Conservation (phyloP, 2,329 filamentous ascomycete species). For the Aspergillus quadricinctus region DNA sequence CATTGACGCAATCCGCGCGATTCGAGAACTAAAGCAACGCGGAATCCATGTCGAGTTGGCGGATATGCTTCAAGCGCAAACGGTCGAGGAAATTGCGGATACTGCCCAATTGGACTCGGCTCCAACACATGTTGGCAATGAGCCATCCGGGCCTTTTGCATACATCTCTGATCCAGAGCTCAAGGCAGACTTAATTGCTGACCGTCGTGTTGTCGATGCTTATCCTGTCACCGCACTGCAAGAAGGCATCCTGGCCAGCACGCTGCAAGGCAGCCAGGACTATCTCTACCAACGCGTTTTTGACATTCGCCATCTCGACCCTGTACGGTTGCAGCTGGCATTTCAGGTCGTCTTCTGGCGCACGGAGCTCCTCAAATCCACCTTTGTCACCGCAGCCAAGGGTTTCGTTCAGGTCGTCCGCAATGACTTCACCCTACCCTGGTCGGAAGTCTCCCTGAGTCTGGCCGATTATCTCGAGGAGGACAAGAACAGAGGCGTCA, state of each 20-base stretch:
- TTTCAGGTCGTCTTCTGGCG: slow-evolving; percentile 1
- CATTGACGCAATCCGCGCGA: slow-evolving; percentile 4
- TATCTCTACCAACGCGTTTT: slow-evolving; percentile 4
- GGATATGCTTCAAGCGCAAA: background rate
- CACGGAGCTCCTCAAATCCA: background rate
- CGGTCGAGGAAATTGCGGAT: slow-evolving; percentile 1
- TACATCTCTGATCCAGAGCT: background rate
- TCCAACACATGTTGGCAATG: background rate
- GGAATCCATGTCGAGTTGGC: slow-evolving; percentile 3
- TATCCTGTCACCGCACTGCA: slow-evolving; percentile 4
- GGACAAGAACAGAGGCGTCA: background rate
- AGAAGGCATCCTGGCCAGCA: slow-evolving; percentile 4
- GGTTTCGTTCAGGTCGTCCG: slow-evolving; percentile 1
- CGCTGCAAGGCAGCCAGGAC: background rate
- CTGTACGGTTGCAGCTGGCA: background rate
- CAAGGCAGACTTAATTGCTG: background rate
- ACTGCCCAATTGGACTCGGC: background rate
- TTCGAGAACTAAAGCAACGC: background rate
- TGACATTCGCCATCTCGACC: slow-evolving; percentile 3
- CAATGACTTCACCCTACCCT: slow-evolving; percentile 1
- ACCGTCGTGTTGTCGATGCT: slow-evolving; percentile 2
- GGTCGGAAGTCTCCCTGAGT: background rate
- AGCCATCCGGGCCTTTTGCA: background rate
- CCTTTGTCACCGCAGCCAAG: background rate
- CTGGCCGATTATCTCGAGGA: background rate